phyloP scores from a whole-genome alignment of 2,329 filamentous ascomycete genomes.

The Trichoderma atrobrunneum region DNA sequence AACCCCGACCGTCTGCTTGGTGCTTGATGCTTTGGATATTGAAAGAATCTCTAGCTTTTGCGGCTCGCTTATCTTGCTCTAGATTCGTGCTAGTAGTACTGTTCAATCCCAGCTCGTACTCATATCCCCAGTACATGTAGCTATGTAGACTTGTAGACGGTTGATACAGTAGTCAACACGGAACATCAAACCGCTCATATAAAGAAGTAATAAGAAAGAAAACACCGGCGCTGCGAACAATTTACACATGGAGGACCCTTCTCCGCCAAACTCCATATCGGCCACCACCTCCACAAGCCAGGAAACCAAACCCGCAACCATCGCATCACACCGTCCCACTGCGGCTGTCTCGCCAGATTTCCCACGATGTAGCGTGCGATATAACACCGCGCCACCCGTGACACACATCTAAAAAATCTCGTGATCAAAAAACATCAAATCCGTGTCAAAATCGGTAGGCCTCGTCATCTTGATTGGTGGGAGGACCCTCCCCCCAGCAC shows the following conservation, averaged over 20 bases:
- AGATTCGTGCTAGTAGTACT: not conserved
- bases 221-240: not conserved
- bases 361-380: not conserved
- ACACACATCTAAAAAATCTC: not conserved
- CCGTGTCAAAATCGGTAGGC: not conserved
- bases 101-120: not conserved
- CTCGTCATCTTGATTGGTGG: not conserved
- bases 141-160: too few relatives aligned
- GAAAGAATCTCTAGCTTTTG: not conserved
- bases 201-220: not conserved
- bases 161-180: not conserved
- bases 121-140: not conserved
- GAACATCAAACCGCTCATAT: not conserved
- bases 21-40: not conserved
- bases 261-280: not conserved
- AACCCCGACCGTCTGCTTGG: not conserved
- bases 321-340: not conserved
- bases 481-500: not conserved
- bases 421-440: not conserved
- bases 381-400: slow-evolving; percentile 8
- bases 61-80: not conserved
- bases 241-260: not conserved
- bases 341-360: not conserved
- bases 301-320: not conserved
- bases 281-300: not conserved